Base-by-base conservation (phyloP, 495 filamentous ascomycete genomes). In the Penicillium canariense region DNA sequence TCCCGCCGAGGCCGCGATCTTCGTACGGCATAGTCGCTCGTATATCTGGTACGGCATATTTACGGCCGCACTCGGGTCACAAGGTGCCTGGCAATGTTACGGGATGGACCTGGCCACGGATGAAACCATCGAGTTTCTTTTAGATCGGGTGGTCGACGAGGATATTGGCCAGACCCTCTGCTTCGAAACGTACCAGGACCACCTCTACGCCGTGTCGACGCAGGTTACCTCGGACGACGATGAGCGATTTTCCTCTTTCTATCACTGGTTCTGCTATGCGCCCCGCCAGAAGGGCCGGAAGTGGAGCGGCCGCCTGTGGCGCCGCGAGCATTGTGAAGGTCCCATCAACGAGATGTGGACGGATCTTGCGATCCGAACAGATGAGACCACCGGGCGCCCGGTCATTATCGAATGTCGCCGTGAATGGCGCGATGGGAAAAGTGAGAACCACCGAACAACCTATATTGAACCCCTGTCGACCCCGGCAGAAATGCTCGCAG, bases 261-360 rank as follows among this genome's bases (percentile, higher is more conserved):
- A 91, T 59, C 75, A 83, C 50, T 89, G 84, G 72, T 72, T 81
- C 31, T 84, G 87, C 36, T 77, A 58, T 87, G 49, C 77, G 77
- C 20, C 75, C 84, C 25, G 65, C 7, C 25, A 66, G 8, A 36
- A 39, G 17, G 22, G 50, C 22, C 54, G 48, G n/a, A 54, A 56
- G 23, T 60, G 59, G 62, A 49, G 51, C 15, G 65, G 70, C 20
- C 66, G 68, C 7, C 76, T 86, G 38, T 92, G 84, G 82, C 75
- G 89, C 27, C 80, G 89, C 39, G 72, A 85, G 49, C 85, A 90
- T 54, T 69, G 68, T 9, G 89, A 91, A 61, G 89, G 89, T 0
- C 85, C 87, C 3, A 85, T 92, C 51, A 86, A 91, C 58, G 87
- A 92, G 61, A 78, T 85, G 15, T 92, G 87, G 87, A 85, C 82